Percentiles rank a stretch among this genome's conserved stretches.
Conservation (phyloP, 495 filamentous ascomycete genomes). For the Jackrogersella multiformis region DNA sequence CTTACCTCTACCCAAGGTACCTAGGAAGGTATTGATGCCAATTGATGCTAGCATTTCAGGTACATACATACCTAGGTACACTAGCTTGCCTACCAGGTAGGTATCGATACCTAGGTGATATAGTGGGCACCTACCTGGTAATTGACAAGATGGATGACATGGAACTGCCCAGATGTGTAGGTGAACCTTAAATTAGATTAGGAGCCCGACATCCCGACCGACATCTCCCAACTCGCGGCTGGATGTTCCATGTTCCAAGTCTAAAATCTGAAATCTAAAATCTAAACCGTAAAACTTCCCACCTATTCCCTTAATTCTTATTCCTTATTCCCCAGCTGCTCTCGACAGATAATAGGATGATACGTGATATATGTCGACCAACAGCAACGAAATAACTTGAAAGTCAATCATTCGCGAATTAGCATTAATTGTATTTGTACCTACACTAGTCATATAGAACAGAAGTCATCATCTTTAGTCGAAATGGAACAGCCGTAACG, state of each 20-base stretch:
- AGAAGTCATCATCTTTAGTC: conserved; percentile 4
- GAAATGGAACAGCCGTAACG: conserved; percentile 39
- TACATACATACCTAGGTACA: not conserved
- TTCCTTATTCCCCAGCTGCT: conserved; percentile 10
- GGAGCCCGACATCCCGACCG: conserved; percentile 36
- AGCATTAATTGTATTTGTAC: conserved; percentile 31
- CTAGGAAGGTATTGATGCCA: not conserved
- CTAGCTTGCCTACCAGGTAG: not conserved
- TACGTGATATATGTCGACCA: not conserved
- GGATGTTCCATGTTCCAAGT: too few species aligned
- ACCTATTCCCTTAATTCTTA: too few species aligned
- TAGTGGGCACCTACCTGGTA: too few species aligned
- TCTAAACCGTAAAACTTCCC: conserved; percentile 9
- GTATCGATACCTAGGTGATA: conserved; percentile 19
- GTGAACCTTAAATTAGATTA: conserved; percentile 34
- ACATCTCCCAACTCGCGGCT: conserved; percentile 26
- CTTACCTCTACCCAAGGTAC: too few species aligned
- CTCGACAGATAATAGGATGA: conserved; percentile 3
- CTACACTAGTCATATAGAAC: not conserved
- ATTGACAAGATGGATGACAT: conserved; percentile 20
- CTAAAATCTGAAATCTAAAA: too few species aligned
- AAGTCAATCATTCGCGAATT: conserved; percentile 20
- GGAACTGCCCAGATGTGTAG: not conserved
- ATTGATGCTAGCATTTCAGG: not conserved
- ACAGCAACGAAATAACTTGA: conserved; percentile 3